phyloP scores from a whole-genome alignment of 495 filamentous ascomycete species.

The Mytilinidion resinicola region DNA sequence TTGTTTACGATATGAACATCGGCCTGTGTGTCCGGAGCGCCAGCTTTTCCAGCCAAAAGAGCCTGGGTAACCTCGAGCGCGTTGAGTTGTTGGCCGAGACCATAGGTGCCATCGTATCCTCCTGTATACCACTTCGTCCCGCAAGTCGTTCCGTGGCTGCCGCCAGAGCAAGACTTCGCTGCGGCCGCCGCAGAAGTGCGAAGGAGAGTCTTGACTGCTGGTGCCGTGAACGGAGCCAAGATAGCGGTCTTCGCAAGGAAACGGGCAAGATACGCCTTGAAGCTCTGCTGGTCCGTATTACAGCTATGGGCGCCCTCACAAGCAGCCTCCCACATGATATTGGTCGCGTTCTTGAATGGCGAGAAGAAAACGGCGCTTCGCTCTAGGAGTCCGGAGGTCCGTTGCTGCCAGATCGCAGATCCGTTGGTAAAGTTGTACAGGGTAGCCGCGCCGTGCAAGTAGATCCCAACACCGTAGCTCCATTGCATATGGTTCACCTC shows the following conservation, averaged over 20 bases:
- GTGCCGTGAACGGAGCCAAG: slow-evolving; percentile 37
- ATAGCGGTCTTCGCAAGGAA: slow-evolving; percentile 40
- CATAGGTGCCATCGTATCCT: slow-evolving; percentile 36
- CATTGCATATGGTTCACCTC: slow-evolving; percentile 46
- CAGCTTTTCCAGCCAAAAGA: slow-evolving; percentile 30
- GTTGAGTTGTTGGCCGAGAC: slow-evolving; percentile 62
- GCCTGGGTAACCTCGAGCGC: slow-evolving; percentile 65
- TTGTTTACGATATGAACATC: not conserved
- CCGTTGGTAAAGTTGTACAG: slow-evolving; percentile 61
- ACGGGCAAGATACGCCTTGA: slow-evolving; percentile 44
- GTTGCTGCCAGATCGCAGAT: slow-evolving; percentile 27
- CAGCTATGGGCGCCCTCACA: slow-evolving; percentile 38
- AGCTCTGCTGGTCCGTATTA: slow-evolving; percentile 39
- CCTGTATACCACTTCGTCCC: slow-evolving; percentile 38
- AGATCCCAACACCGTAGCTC: slow-evolving; percentile 60
- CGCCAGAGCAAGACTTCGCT: slow-evolving; percentile 36
- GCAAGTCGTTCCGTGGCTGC: slow-evolving; percentile 26
- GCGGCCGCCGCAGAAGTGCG: slow-evolving; percentile 36
- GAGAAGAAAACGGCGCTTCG: slow-evolving; percentile 32
- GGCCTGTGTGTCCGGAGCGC: slow-evolving; percentile 6
- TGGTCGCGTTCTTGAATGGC: slow-evolving; percentile 33
- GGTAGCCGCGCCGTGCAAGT: slow-evolving; percentile 57
- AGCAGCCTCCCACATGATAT: slow-evolving; percentile 40
- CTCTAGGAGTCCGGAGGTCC: slow-evolving; percentile 31
- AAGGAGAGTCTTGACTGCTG: slow-evolving; percentile 30